Base-by-base conservation (phyloP, 306 rosid species). In the Medicago arabica region DNA sequence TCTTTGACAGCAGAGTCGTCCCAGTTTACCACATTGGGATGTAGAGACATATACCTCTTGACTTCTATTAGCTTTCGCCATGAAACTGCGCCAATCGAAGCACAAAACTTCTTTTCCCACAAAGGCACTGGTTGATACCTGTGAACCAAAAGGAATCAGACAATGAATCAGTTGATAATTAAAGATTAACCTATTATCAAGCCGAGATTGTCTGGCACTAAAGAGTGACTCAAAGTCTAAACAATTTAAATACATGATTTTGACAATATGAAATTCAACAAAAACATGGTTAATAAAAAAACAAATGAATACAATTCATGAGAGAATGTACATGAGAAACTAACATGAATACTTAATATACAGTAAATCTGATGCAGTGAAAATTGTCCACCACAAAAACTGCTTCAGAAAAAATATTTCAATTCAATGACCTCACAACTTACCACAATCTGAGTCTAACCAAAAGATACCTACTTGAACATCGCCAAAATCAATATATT, bases 91-190 rank as follows among this genome's bases (percentile, higher is more conserved):
- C 98, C 94, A 18, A 90, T 81, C 16, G 72, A 60, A 6, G 18
- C 9, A 72, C 95, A 91, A 75, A 90, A 94, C 49, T 83, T 80
- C 85, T 78, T 91, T 70, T 94, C 98, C 98, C 98, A 94, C 8
- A 69, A 9, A 13, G 96, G 97, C 61, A 88, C 89, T 5, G 79
- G 61, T 1, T 72, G 60, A 57, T 80, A 85, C 84, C 88, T 88
- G 83, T 31, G 69, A 77, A 73, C 23, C 74, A 69, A 74, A 54
- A 80, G 25, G 43, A 64, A 21, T 7, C 25, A 16, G 16, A 16
- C 36, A 31, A 31, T 31, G 4, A 31, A 63, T 69, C 54, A 82
- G 70, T 63, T 59, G 65, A 63, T 73, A 40, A 74, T 53, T 55
- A 75, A 36, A 75, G 60, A 39, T 59, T 65, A 78, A 50, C 65